Conservation (phyloP, 306 rosid species). For the Abrus precatorius region DNA sequence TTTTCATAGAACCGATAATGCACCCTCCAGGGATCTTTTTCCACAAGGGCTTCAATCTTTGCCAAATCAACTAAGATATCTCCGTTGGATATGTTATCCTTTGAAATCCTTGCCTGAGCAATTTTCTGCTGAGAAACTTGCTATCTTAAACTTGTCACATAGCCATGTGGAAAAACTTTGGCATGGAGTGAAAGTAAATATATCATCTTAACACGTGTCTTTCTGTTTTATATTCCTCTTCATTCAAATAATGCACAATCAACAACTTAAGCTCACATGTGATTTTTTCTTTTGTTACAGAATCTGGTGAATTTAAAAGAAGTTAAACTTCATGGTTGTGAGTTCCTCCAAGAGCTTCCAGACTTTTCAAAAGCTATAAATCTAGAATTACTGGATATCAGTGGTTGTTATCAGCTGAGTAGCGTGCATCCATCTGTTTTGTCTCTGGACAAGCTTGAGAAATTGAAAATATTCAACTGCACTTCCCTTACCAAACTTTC, state of each 20-base stretch:
- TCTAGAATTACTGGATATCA: neutral
- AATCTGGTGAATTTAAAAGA: neutral
- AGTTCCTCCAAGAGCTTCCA: neutral
- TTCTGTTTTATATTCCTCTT: neutral
- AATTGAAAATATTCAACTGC: neutral
- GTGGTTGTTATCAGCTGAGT: neutral
- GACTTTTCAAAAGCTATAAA: neutral
- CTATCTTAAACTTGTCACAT: neutral
- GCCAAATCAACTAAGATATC: neutral
- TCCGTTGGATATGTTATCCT: neutral
- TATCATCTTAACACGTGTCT: neutral
- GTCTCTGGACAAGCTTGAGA: neutral
- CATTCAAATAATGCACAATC: neutral
- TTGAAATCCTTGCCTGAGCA: constrained; percentile 1
- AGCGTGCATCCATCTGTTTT: neutral
- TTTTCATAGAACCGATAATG: too few species aligned
- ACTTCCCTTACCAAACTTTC: neutral
- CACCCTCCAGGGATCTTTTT: neutral
- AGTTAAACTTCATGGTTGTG: neutral
- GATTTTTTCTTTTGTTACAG: neutral
- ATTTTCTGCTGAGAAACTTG: neutral
- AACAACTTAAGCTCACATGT: neutral
- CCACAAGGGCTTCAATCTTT: neutral
- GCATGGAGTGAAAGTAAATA: neutral
- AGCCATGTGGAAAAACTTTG: neutral